Base-by-base conservation (phyloP, 495 filamentous ascomycete species). In the Physcia stellaris region DNA sequence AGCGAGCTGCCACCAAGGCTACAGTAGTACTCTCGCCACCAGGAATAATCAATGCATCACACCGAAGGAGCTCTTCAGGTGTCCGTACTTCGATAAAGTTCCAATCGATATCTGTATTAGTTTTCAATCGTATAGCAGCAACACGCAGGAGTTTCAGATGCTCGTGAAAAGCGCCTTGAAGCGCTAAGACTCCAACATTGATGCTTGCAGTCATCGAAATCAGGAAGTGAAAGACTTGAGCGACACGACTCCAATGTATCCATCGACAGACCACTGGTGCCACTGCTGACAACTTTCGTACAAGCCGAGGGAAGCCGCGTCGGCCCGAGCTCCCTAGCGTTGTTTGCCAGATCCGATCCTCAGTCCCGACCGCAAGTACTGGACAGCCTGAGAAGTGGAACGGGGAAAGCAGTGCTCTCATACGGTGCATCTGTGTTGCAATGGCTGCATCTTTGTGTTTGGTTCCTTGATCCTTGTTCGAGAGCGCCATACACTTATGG, bases 11-110 rank as follows among this genome's bases (percentile, higher is more conserved):
- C 13, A 96, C 82, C 13, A 98, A 69, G 3, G 86, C 83, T 51
- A 98, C 87, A 4, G 87, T 80, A 4, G 90, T 98, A 54, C 84
- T 93, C 53, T 98, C 90, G 41, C 90, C 92, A 29, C 90, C 90
- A 4, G 92, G 90, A 43, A 98, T 70, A 47, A 98, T 74, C 16
- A 98, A 67, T 2, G 78, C 90, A 53, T 86, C 76, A 62, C 86
- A 94, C 49, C 42, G 49, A 9, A 66, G 61, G 11, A 98, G 69
- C 43, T 94, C 71, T 7, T 64, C 56, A 13, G 72, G 57, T 22
- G 78, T 96, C 37, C 87, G 81, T 32, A 98, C 80, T 54, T 93
- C 80, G 46, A 75, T 61, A 55, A 86, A 86, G 42, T 51, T 47
- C 63, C 85, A 77, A 46, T 62, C 51, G 45, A 48, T 24, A 48